Evolutionary conservation across 805 yeast genomes (phyloP), one percentile per base, ranked within the genome.

Genomic region (Dipodascus geniculatus): DNA sequence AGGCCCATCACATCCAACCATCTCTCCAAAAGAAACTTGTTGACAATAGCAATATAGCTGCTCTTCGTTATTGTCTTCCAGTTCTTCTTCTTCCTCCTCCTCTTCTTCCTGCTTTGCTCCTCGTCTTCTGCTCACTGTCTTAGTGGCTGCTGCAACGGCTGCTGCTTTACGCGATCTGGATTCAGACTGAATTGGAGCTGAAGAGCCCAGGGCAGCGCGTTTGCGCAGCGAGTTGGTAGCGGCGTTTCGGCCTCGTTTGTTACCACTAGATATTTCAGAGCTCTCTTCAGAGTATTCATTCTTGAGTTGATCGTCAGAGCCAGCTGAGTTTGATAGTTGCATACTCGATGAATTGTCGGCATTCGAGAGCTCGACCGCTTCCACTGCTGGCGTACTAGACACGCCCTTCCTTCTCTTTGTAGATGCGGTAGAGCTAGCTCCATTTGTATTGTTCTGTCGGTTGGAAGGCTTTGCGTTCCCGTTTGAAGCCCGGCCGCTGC

Each of bases 1-100:
- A 35, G 87, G 90, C 11, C 96, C 97, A 64, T 93, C 99, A 71
- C 99, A 93, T 1, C 96, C 99, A 56, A 93, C 97, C 99, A 93
- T 93, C 64, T 93, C 98, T 19, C 99, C 99, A 65, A 86, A 93
- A 2, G 97, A 91, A 0, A 90, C 96, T 66, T 90, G 96, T 66
- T 89, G 87, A 71, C 99, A 93, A 71, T 91, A 90, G 68, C 99
- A 93, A 67, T 91, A 91, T 1, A 89, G 79, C 0, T 95, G 96
- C 63, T 90, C 97, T 22, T 74, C 75, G 50, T 65, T 68, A 54
- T 58, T 53, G 23, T 67, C 71, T 54, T 68, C 58, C 22, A 51
- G 58, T 9, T 53, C 55, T 24, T 52, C 42, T 2, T 53, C 53
- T 19, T 6, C 2, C 16, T 22, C 55, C 31, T 23, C 48, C 6